These are phyloP conservation scores for Globisporangium lucens DNA, from an alignment of 352 stramenopile genomes.

Conservation along the genomic window DNA sequence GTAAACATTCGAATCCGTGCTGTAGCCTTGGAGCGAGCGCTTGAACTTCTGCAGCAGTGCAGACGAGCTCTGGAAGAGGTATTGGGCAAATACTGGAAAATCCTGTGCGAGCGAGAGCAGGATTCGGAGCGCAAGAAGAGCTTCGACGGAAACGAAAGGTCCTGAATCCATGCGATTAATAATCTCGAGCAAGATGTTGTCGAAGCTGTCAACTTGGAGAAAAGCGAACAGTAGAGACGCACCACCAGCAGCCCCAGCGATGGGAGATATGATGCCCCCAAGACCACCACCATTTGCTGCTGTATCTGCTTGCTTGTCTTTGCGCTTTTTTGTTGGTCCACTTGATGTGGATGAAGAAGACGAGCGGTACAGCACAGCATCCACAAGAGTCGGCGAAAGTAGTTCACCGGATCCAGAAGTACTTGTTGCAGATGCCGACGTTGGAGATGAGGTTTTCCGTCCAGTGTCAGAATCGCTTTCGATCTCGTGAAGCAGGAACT, in stretches of 20 bases:
- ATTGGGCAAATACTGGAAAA: constrained; percentile 40
- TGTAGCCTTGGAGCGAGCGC: constrained; percentile 39
- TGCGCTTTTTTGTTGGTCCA: constrained; percentile 26
- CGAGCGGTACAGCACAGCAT: constrained; percentile 36
- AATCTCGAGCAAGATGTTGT: constrained; percentile 49
- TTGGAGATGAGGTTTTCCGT: background rate
- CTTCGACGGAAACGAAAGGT: constrained; percentile 34
- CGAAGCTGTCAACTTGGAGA: constrained; percentile 34
- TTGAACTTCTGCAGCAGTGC: constrained; percentile 38
- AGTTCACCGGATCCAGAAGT: constrained; percentile 2
- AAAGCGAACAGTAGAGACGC: background rate
- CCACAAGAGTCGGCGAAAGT: constrained; percentile 36
- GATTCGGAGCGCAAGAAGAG: constrained; percentile 43
- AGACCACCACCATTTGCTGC: background rate
- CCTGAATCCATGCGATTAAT: constrained; percentile 35
- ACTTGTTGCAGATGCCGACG: background rate
- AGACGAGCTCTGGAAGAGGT: constrained; percentile 36
- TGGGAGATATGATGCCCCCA: background rate
- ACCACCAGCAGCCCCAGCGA: background rate
- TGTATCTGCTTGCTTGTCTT: constrained; percentile 32
- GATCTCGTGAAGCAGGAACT: constrained; percentile 57
- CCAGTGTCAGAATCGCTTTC: constrained; percentile 29
- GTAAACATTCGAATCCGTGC: constrained; percentile 43
- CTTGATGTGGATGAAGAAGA: background rate
- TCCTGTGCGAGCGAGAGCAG: constrained; percentile 59